Evolutionary conservation across 495 filamentous ascomycete genomes (phyloP).

Genomic region (Neurospora terricola): DNA sequence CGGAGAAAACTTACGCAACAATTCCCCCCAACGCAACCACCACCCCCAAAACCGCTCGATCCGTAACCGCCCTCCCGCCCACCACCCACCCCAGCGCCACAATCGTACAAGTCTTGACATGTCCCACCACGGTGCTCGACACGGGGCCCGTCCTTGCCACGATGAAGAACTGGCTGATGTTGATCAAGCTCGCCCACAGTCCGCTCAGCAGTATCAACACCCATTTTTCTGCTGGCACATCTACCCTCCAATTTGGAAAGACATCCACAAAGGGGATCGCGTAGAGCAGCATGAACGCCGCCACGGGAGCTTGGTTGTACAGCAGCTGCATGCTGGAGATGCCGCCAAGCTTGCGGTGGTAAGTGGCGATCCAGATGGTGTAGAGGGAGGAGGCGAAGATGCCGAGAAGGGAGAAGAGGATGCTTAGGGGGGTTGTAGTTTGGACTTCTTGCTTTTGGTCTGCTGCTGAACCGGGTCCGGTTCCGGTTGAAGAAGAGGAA

Average conservation of each 20-base stretch:
- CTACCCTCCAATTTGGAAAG: constrained; percentile 31
- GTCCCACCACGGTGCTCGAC: constrained; percentile 62
- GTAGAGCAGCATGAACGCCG: constrained; percentile 52
- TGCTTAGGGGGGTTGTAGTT: constrained; percentile 43
- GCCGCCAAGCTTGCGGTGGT: constrained; percentile 50
- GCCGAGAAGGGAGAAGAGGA: constrained; percentile 54
- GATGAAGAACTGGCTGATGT: constrained; percentile 68
- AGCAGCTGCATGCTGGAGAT: constrained; percentile 65
- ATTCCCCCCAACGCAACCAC: constrained; percentile 46
- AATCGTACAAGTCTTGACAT: constrained; percentile 53
- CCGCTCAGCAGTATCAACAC: constrained; percentile 49
- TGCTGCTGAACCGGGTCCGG: background rate
- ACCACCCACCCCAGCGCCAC: constrained; percentile 47
- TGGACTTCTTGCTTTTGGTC: constrained; percentile 23
- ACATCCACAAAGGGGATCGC: constrained; percentile 57
- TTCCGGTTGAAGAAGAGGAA: constrained; percentile 17
- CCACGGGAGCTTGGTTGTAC: constrained; percentile 60
- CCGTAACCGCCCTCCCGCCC: constrained; percentile 40
- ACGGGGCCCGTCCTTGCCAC: constrained; percentile 60
- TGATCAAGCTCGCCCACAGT: constrained; percentile 55
- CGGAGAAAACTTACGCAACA: constrained; percentile 32
- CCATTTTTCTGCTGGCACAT: constrained; percentile 39
- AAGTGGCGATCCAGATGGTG: constrained; percentile 58
- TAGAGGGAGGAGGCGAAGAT: constrained; percentile 59
- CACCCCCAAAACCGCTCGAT: constrained; percentile 43